Evolutionary conservation across 768 basidiomycete genomes (phyloP).

Genomic region (Rubroboletus satanas): DNA sequence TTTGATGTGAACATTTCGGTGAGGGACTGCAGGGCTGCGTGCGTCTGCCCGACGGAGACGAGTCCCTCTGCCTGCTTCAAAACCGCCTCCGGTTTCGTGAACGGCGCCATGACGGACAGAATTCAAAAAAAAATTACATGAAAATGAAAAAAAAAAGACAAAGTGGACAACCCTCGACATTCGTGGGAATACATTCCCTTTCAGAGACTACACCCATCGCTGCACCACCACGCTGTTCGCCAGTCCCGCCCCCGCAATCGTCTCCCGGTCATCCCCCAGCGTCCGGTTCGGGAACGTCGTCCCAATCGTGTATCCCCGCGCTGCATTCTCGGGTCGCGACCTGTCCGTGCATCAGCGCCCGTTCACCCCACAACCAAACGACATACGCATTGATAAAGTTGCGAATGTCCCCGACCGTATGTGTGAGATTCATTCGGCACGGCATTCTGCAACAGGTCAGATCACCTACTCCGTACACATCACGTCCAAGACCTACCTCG

Average conservation of each 20-base stretch:
- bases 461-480: not conserved
- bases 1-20: slow-evolving; percentile 93
- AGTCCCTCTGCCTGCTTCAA: slow-evolving; percentile 93
- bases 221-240: slow-evolving; percentile 84
- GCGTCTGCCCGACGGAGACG: slow-evolving; percentile 85
- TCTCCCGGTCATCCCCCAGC: slow-evolving; percentile 59
- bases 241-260: slow-evolving; percentile 69
- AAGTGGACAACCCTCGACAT: not conserved
- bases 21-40: slow-evolving; percentile 85
- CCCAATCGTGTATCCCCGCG: slow-evolving; percentile 68
- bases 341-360: slow-evolving; percentile 35
- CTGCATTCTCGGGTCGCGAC: slow-evolving; percentile 62
- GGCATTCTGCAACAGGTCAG: slow-evolving; percentile 51
- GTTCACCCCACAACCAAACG: not conserved
- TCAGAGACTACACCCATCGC: slow-evolving; percentile 53
- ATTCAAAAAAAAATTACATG: not conserved
- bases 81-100: slow-evolving; percentile 86
- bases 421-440: slow-evolving; percentile 83
- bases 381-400: slow-evolving; percentile 89
- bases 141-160: not conserved
- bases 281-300: slow-evolving; percentile 86
- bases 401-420: slow-evolving; percentile 82
- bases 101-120: slow-evolving; percentile 65
- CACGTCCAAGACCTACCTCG: slow-evolving; percentile 48
- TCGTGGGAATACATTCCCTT: slow-evolving; percentile 18